These are phyloP conservation scores for Lachancea fermentati DNA, from an alignment of 805 yeast species.

Conservation along the genomic window DNA sequence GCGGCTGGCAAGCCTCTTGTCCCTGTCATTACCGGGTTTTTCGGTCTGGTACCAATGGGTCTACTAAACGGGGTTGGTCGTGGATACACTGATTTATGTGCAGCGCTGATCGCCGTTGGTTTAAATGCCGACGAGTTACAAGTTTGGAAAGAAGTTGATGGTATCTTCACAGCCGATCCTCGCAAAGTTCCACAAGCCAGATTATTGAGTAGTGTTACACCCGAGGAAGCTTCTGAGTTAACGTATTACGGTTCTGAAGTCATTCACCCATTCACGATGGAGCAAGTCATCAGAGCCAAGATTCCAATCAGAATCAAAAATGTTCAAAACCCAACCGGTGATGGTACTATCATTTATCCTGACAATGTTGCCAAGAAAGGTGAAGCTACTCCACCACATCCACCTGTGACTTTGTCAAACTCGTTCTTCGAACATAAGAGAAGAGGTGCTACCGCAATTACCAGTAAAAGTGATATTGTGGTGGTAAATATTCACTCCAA, in stretches of 20 bases:
- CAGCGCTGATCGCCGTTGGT: slow-evolving; percentile 94
- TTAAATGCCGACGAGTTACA: slow-evolving; percentile 88
- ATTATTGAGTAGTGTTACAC: slow-evolving; percentile 80
- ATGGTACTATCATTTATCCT: slow-evolving; percentile 91
- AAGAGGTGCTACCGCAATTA: slow-evolving; percentile 89
- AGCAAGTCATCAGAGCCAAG: slow-evolving; percentile 92
- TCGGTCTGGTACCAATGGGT: slow-evolving; percentile 96
- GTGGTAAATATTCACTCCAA: slow-evolving; percentile 93
- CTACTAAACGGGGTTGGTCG: slow-evolving; percentile 88
- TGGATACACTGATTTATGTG: slow-evolving; percentile 97
- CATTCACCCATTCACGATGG: slow-evolving; percentile 98
- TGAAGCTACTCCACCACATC: slow-evolving; percentile 90
- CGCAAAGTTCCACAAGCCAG: slow-evolving; percentile 90
- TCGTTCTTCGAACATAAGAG: slow-evolving; percentile 40
- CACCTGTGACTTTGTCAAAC: slow-evolving; percentile 64
- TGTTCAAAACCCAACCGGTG: slow-evolving; percentile 89
- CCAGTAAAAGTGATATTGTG: slow-evolving; percentile 87
- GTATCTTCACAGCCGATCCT: slow-evolving; percentile 98
- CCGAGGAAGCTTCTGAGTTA: slow-evolving; percentile 97
- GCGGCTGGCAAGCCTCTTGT: slow-evolving; percentile 39
- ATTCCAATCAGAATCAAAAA: slow-evolving; percentile 96
- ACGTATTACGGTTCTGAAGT: slow-evolving; percentile 98
- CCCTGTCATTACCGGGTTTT: slow-evolving; percentile 94
- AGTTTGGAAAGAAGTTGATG: slow-evolving; percentile 99
- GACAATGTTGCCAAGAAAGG: slow-evolving; percentile 82